Evolutionary conservation across 1,284 basidiomycete species (phyloP).

Genomic region (Cutaneotrichosporon sp.): DNA sequence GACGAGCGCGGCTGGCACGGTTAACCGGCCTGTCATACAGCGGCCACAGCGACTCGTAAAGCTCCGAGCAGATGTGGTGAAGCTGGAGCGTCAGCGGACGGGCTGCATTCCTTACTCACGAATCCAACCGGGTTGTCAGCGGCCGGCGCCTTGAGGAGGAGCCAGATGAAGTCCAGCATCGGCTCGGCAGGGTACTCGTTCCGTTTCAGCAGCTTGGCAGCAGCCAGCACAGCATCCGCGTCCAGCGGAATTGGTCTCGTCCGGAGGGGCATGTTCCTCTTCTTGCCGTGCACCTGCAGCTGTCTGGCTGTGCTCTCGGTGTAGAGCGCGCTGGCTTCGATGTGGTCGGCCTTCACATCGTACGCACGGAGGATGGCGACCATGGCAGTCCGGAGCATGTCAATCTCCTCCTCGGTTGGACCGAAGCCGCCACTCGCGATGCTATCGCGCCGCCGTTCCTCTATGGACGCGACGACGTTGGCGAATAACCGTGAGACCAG

Average conservation of each 20-base stretch:
- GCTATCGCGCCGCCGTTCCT: not conserved
- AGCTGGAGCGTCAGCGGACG: conserved; percentile 16
- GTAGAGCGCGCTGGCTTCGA: conserved; percentile 4
- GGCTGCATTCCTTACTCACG: conserved; percentile 25
- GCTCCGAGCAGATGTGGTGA: conserved; percentile 25
- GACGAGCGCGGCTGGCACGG: conserved; percentile 27
- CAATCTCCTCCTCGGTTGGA: conserved; percentile 5
- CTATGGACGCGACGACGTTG: conserved; percentile 9
- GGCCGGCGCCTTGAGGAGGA: conserved; percentile 33
- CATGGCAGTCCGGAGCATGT: conserved; percentile 18
- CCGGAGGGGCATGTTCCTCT: not conserved
- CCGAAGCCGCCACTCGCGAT: too few relatives aligned
- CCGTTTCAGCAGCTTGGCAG: conserved; percentile 23
- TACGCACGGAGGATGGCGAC: conserved; percentile 33
- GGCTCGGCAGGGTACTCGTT: conserved; percentile 27
- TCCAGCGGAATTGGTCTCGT: conserved; percentile 24
- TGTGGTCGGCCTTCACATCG: conserved; percentile 27
- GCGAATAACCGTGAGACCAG: conserved; percentile 28
- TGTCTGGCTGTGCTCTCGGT: not conserved
- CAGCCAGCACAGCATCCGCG: conserved; percentile 25
- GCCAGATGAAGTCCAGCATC: conserved; percentile 44
- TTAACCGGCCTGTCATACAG: conserved; percentile 31
- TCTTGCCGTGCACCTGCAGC: not conserved
- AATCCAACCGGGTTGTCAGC: conserved; percentile 39
- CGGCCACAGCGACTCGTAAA: conserved; percentile 36